These are phyloP conservation scores for Cercospora sp. DNA, from an alignment of 2,329 filamentous ascomycete genomes.

Conservation along the genomic window DNA sequence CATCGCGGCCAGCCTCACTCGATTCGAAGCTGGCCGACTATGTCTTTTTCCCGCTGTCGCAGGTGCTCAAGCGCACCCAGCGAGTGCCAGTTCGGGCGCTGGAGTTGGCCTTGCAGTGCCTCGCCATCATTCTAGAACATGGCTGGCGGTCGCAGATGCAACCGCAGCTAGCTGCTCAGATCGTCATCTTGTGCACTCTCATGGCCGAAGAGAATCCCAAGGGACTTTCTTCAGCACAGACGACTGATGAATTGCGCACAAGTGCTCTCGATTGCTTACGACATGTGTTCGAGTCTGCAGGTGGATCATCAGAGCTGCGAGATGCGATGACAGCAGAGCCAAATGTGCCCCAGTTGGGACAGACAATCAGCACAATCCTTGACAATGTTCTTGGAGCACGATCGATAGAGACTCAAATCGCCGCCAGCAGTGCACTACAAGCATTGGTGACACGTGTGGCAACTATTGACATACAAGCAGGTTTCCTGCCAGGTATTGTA, in stretches of 20 bases:
- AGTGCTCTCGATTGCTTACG: constrained; percentile 70
- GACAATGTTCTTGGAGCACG: constrained; percentile 67
- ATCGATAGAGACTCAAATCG: constrained; percentile 68
- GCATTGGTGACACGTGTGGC: constrained; percentile 64
- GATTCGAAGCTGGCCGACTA: constrained; percentile 90
- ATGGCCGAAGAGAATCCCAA: constrained; percentile 72
- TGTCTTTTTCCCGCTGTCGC: constrained; percentile 87
- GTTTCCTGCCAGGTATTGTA: constrained; percentile 83
- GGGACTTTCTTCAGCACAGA: constrained; percentile 51
- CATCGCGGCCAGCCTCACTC: constrained; percentile 47
- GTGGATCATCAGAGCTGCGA: constrained; percentile 47
- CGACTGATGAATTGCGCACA: constrained; percentile 72
- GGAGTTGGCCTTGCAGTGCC: constrained; percentile 74
- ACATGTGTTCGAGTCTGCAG: constrained; percentile 62
- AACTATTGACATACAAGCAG: constrained; percentile 74
- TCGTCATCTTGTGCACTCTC: constrained; percentile 81
- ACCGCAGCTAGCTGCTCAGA: constrained; percentile 73
- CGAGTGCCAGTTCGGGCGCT: constrained; percentile 69
- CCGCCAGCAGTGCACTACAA: constrained; percentile 66
- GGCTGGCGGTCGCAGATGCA: constrained; percentile 77
- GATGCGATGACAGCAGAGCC: constrained; percentile 54
- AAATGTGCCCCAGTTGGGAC: constrained; percentile 75
- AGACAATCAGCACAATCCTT: constrained; percentile 76
- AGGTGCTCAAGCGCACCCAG: constrained; percentile 76
- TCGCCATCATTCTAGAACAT: constrained; percentile 69